Percentiles rank a stretch among this genome's conserved stretches.
Conservation (phyloP, 202 grass and related monocot species). For the Panicum virgatum region DNA sequence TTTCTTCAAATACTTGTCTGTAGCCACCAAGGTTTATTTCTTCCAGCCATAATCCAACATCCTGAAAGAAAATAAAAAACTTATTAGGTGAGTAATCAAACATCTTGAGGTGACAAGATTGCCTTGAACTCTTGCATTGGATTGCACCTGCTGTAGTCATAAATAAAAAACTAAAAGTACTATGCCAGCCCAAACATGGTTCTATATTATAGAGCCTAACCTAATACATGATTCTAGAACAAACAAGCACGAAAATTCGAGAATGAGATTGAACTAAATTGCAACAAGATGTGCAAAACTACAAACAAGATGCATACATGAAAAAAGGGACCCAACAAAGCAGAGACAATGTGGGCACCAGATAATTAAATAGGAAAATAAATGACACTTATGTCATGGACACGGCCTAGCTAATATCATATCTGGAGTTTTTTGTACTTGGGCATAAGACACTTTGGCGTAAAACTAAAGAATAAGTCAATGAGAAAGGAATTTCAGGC, state of each 20-base stretch:
- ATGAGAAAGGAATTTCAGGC: not conserved
- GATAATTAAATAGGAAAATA: not conserved
- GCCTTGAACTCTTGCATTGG: conserved; percentile 9
- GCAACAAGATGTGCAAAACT: conserved; percentile 5
- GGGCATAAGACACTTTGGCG: not conserved
- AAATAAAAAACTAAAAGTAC: not conserved
- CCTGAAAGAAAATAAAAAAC: conserved; percentile 59
- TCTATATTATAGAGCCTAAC: not conserved
- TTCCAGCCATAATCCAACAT: conserved; percentile 97
- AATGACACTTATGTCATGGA: not conserved
- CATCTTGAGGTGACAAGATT: not conserved
- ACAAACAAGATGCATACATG: not conserved
- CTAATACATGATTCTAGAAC: not conserved
- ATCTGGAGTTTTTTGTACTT: not conserved
- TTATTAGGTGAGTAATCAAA: conserved; percentile 17
- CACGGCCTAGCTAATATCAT: not conserved
- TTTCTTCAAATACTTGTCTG: conserved; percentile 90
- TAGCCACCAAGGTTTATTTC: conserved; percentile 98
- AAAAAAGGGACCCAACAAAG: not conserved
- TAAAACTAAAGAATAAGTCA: not conserved
- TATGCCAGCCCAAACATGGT: not conserved
- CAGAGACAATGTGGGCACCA: not conserved
- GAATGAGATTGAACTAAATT: conserved; percentile 16
- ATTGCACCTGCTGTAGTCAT: not conserved
- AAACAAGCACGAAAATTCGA: not conserved